Evolutionary conservation across 2,329 filamentous ascomycete species (phyloP), one percentile per base, ranked within the genome.

Genomic region (Arthrocladium fulminans): DNA sequence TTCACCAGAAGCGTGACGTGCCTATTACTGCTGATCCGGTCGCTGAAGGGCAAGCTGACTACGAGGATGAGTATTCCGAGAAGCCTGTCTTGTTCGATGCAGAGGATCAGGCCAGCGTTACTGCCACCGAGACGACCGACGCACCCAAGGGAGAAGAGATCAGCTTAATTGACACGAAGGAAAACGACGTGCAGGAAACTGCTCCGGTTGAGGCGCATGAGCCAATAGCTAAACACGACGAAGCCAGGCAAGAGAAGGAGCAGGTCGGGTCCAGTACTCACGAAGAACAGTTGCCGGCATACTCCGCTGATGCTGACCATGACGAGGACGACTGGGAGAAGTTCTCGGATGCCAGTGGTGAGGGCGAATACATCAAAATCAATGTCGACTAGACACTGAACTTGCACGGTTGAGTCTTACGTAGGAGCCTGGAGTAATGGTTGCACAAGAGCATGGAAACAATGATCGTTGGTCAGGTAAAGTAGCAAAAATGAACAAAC

Each of bases 301-400:
- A 48, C 22, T 23, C 37, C 10, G 45, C 58, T 35, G 58, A 54
- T 44, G 63, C 60, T 1, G 58, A 58, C 10, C 57, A 57, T 19
- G 60, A 60, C 35, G 41, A 54, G 17, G 48, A 50, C 23, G 54
- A 58, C 17, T 53, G 53, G 52, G 51, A 58, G 34, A 51, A 56
- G 23, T 47, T 47, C 43, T 48, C 41, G n/a, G 53, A 59, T 43
- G 63, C 52, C 45, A 44, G 42, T 6, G 49, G 55, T 20, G 59
- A 60, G 34, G 57, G 53, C 20, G 76, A 81, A 58, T 71, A 81
- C 51, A 73, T 71, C 60, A 76, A 75, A 63, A 73, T 82, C 34
- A 76, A 81, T 48, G 75, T 81, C 52, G 65, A 75, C 57, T 77
- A 66, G 23, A 15, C 27, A 29, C 13, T 13, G n/a, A n/a, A n/a